These are phyloP conservation scores for Sistotremastrum niveocremeum DNA, from an alignment of 768 basidiomycete genomes.

Conservation along the genomic window DNA sequence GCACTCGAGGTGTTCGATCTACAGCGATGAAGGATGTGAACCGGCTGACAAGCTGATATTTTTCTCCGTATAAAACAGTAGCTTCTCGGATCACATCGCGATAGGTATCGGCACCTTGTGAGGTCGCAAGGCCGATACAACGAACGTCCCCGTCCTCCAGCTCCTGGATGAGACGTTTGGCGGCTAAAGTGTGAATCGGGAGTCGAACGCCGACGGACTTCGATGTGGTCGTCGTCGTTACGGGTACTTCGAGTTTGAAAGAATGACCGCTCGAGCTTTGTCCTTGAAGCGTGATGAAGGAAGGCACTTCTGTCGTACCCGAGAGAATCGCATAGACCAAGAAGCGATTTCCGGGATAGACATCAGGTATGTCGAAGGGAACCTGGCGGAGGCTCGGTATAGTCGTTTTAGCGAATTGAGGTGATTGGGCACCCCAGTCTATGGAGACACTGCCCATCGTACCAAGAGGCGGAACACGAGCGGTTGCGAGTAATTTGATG, in stretches of 20 bases:
- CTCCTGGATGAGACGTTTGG: constrained; percentile 40
- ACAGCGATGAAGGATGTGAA: constrained; percentile 47
- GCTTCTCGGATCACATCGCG: constrained; percentile 22
- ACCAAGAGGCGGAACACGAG: constrained; percentile 32
- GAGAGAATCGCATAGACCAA: constrained; percentile 21
- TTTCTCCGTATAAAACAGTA: constrained; percentile 35
- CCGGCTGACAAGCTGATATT: constrained; percentile 37
- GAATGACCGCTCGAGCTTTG: constrained; percentile 12
- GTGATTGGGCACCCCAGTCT: constrained; percentile 27
- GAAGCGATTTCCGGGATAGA: constrained; percentile 23
- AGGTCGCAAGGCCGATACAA: too few relatives aligned
- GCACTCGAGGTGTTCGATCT: constrained; percentile 18
- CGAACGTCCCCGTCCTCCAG: constrained; percentile 19
- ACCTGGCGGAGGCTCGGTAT: constrained; percentile 15
- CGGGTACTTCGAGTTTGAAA: constrained; percentile 9
- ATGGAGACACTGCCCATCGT: constrained; percentile 31
- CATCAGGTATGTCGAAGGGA: constrained; percentile 16
- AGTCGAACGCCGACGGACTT: constrained; percentile 15
- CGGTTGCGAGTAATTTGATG: constrained; percentile 24
- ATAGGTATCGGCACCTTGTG: constrained; percentile 19
- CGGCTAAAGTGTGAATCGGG: constrained; percentile 38
- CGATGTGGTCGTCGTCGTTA: constrained; percentile 11
- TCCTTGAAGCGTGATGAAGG: constrained; percentile 14
- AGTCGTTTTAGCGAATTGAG: neutral
- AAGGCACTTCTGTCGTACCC: constrained; percentile 11